A percentile compares a stretch with the other conserved stretches of the same genome.
Evolutionary conservation across 83 land plant species (phyloP).

Genomic region (Picea engelmannii): DNA sequence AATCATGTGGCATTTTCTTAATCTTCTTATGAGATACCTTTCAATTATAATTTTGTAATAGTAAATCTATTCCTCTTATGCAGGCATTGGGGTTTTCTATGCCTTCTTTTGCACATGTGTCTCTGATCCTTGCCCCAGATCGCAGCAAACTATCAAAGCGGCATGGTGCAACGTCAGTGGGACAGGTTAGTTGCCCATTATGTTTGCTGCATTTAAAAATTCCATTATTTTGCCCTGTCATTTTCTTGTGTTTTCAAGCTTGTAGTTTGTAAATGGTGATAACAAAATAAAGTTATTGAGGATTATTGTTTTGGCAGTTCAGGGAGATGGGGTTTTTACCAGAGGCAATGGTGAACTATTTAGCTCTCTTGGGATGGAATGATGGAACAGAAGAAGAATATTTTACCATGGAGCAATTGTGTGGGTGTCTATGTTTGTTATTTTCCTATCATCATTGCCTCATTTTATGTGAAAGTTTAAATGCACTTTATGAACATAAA

Average conservation of each 20-base stretch:
- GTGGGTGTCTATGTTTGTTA: conserved; percentile 38
- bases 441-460: background rate
- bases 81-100: too few species aligned
- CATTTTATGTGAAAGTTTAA: background rate
- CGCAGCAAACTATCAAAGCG: conserved; percentile 91
- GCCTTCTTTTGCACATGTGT: too few species aligned
- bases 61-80: too few species aligned
- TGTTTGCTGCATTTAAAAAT: background rate
- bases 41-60: too few species aligned
- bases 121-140: too few species aligned
- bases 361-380: conserved; percentile 96
- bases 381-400: conserved; percentile 96
- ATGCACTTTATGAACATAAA: background rate
- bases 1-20: too few species aligned
- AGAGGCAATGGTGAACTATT: conserved; percentile 88
- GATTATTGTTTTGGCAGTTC: conserved; percentile 52
- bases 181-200: conserved; percentile 58
- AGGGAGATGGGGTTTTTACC: conserved; percentile 92
- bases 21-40: too few species aligned
- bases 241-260: background rate
- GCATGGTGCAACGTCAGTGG: conserved; percentile 97
- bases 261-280: too few species aligned
- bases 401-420: conserved; percentile 76
- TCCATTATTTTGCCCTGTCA: too few species aligned
- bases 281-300: background rate